These are phyloP conservation scores for Erigeron philadelphicus DNA, from an alignment of 140 eudicot species.

Conservation along the genomic window DNA sequence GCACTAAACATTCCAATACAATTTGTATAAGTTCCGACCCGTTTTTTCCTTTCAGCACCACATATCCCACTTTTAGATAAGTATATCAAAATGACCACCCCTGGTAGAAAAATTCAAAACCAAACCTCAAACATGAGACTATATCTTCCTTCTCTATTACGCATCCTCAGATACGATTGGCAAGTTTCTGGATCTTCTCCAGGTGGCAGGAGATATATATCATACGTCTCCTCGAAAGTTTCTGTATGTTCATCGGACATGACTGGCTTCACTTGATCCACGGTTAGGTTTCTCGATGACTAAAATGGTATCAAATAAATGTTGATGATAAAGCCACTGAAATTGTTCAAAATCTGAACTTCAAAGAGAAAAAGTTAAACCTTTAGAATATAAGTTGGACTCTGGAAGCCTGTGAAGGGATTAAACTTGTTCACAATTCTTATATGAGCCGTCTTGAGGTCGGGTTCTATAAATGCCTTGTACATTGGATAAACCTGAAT, in stretches of 20 bases:
- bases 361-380: constrained; percentile 5
- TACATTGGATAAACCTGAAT: constrained; percentile 80
- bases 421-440: constrained; percentile 86
- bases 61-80: neutral
- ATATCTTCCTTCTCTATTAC: constrained; percentile 88
- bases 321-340: neutral
- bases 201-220: constrained; percentile 90
- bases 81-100: neutral
- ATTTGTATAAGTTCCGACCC: neutral
- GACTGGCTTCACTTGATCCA: constrained; percentile 49
- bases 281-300: constrained; percentile 46
- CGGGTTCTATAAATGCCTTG: constrained; percentile 84
- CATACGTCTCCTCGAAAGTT: constrained; percentile 60
- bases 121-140: constrained; percentile 97
- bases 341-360: neutral
- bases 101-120: constrained; percentile 11
- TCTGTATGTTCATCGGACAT: constrained; percentile 45
- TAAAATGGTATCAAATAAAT: constrained; percentile 26
- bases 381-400: constrained; percentile 76
- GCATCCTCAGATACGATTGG: constrained; percentile 91
- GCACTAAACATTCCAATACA: neutral
- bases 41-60: neutral
- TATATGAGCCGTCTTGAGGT: constrained; percentile 73
- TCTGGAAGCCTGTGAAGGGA: constrained; percentile 90
- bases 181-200: constrained; percentile 97